Percentiles rank a stretch among this genome's conserved stretches.
phyloP scores from a whole-genome alignment of 306 rosid species.

The Vigna trinervia region DNA sequence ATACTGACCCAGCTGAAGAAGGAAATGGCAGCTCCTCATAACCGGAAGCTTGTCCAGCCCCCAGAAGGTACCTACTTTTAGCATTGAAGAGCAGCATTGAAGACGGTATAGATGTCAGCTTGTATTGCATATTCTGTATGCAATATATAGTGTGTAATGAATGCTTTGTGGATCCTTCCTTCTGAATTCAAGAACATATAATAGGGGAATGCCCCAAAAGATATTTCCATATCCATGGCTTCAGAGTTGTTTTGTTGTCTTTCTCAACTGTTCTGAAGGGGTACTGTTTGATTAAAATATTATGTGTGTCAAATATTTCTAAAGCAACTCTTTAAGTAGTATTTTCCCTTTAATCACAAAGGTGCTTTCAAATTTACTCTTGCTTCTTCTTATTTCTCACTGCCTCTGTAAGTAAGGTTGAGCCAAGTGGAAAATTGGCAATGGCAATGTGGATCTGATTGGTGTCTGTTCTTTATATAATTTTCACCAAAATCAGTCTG shows the following conservation, averaged over 20 bases:
- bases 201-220: conserved; percentile 58
- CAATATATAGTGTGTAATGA: conserved; percentile 82
- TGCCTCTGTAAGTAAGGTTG: conserved; percentile 40
- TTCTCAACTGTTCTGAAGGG: conserved; percentile 66
- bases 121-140: conserved; percentile 67
- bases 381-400: conserved; percentile 2
- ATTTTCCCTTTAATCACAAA: conserved; percentile 39
- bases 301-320: conserved; percentile 60
- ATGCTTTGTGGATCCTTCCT: conserved; percentile 65
- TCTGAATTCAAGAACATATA: conserved; percentile 66
- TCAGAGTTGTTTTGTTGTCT: conserved; percentile 55
- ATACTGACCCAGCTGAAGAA: conserved; percentile 98
- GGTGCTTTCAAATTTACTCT: conserved; percentile 32
- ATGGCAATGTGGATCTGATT: conserved; percentile 28
- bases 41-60: conserved; percentile 99
- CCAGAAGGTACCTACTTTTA: conserved; percentile 99
- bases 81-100: conserved; percentile 37
- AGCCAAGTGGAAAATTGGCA: conserved; percentile 42
- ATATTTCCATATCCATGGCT: conserved; percentile 58
- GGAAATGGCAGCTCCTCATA: conserved; percentile 96
- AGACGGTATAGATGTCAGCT: conserved; percentile 52
- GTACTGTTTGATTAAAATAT: conserved; percentile 63
- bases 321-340: conserved; percentile 50
- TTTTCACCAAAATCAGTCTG: too few relatives aligned
- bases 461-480: background rate